Evolutionary conservation across 2,329 filamentous ascomycete species (phyloP).

Genomic region (Penicillium sp.): DNA sequence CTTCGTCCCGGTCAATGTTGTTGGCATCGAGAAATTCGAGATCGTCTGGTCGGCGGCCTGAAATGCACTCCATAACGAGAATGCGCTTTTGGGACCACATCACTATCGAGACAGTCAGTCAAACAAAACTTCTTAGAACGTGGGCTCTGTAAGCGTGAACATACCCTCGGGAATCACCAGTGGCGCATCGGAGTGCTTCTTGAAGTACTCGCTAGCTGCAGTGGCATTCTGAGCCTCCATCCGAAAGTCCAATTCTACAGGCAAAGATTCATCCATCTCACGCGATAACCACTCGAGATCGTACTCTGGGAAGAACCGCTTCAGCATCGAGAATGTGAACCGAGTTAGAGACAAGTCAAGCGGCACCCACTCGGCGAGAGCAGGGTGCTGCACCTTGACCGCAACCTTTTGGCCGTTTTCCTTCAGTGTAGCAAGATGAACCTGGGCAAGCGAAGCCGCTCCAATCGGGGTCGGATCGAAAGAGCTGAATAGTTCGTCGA

Average conservation of each 20-base stretch:
- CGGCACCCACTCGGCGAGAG: slow-evolving; percentile 80
- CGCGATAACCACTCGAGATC: slow-evolving; percentile 92
- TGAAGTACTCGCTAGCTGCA: slow-evolving; percentile 74
- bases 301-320: slow-evolving; percentile 93
- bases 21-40: slow-evolving; percentile 78
- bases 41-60: slow-evolving; percentile 82
- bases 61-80: slow-evolving; percentile 89
- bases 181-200: slow-evolving; percentile 65
- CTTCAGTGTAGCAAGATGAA: slow-evolving; percentile 79
- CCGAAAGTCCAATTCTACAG: slow-evolving; percentile 84
- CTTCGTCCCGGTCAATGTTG: slow-evolving; percentile 88
- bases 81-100: slow-evolving; percentile 85
- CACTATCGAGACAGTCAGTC: slow-evolving; percentile 45
- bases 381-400: slow-evolving; percentile 93
- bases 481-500: slow-evolving; percentile 78
- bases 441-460: slow-evolving; percentile 88
- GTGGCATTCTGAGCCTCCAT: slow-evolving; percentile 80
- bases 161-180: slow-evolving; percentile 70
- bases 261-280: slow-evolving; percentile 87
- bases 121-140: neutral
- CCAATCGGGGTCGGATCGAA: slow-evolving; percentile 79
- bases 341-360: slow-evolving; percentile 80
- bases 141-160: neutral
- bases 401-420: slow-evolving; percentile 81
- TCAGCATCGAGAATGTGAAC: slow-evolving; percentile 84